Evolutionary conservation across 805 yeast species (phyloP), one percentile per base, ranked within the genome.

Genomic region (Myxozyma nipponensis): DNA sequence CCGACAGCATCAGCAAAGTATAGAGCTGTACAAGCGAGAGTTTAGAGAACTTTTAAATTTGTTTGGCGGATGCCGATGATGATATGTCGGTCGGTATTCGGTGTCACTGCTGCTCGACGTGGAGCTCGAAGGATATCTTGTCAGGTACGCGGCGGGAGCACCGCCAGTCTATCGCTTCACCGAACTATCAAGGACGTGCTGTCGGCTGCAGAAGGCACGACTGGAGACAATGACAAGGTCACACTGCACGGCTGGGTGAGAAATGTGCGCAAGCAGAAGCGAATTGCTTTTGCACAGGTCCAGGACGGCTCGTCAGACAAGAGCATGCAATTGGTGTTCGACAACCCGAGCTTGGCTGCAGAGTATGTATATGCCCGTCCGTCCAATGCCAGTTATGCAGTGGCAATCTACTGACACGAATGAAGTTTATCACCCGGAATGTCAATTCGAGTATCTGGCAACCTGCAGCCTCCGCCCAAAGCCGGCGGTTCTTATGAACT

Each of bases 221-320:
- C 32, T 28, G 34, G 43, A 15, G 52, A 52, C 7, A 66, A 62
- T 22, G 39, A 50, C 10, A 50, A 75, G 1, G 67, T 81, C 4
- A 67, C 72, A 1, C 73, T 86, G 3, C 71, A 74, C 24, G 98
- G 98, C 0, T 83, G 87, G 83, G 77, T 93, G 21, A 79, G 79
- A 47, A 76, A 89, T 0, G 77, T 87, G 1, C 76, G 96, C 44
- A 66, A 75, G 6, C 77, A 88, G 63, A 89, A 89, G 63, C 84
- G 82, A 47, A 74, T 86, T 3, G 84, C 88, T 0, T 93, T 93
- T 66, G 70, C 89, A 3, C 95, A 88, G 61, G 57, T 93, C 9
- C 69, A 77, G 1, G 98, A 93, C 65, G 98, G 98, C 0, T 75
- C 93, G 0, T 70, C 78, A 1, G 69, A 75, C 28, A 55, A 69